Base-by-base conservation (phyloP, 2,329 filamentous ascomycete species). In the Fusarium guadeloupense region DNA sequence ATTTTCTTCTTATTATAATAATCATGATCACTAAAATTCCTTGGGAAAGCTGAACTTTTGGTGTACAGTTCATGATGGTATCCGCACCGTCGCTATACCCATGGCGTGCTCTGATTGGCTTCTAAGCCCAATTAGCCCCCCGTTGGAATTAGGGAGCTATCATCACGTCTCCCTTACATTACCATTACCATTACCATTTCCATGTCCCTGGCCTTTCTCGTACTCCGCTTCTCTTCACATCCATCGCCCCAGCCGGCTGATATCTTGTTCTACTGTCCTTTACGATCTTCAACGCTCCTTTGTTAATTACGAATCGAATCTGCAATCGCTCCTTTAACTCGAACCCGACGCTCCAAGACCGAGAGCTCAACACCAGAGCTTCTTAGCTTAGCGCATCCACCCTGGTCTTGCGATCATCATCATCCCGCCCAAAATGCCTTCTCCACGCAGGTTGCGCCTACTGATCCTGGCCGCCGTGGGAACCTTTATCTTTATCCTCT, bases 381-480 rank as follows among this genome's bases (percentile, higher is more conserved):
- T 50, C 61, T 49, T 50, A 50, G 78, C 60, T 61, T 64, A 58
- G 52, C 51, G 50, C 42, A 47, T 40, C 37, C 48, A 62, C 43
- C 50, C 57, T 31, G 47, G 57, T 59, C 54, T 47, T 41, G 38
- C 43, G 37, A 57, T 50, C 49, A 60, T 48, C 49, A 60, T 48
- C 55, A 61, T 48, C 43, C 54, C 61, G 44, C 45, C 59, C 8
- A 70, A 54, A 44, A 92, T 92, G 89, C 85, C 87, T 69, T 89
- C 89, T 17, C 81, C 84, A 68, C 87, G 92, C 64, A 88, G 91
- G 68, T 72, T 92, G 69, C 88, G 88, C 71, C 78, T 89, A 67
- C 78, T 92, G 51, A 78, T 85, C 62, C 79, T 93, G 69, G 80
- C 89, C 52, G 80, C 88, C 51, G 67, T 93, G 66, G 80, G 87